A percentile compares a stretch with the other conserved stretches of the same genome.
phyloP scores from a whole-genome alignment of 2,329 filamentous ascomycete genomes.

The Orbilia javanica region DNA sequence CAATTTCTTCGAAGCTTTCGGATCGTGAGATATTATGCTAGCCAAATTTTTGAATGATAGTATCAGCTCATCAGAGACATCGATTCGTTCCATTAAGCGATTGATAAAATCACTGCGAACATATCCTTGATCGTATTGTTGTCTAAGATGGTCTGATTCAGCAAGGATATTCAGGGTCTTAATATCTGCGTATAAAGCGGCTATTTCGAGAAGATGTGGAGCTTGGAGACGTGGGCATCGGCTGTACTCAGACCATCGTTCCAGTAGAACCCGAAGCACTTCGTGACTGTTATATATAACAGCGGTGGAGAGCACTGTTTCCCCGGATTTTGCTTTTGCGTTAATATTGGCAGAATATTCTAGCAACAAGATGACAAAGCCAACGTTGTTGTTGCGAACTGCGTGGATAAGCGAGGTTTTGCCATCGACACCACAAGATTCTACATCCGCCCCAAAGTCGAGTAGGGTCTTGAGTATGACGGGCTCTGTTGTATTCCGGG shows the following conservation, averaged over 20 bases:
- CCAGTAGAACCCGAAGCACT: not conserved
- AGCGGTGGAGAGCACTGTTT: not conserved
- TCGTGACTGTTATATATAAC: not conserved
- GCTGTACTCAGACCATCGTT: not conserved
- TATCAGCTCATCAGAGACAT: too few relatives aligned
- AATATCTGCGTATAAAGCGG: not conserved
- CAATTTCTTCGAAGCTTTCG: too few relatives aligned
- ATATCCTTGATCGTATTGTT: not conserved
- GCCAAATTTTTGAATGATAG: too few relatives aligned
- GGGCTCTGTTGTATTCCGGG: not conserved
- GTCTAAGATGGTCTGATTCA: not conserved
- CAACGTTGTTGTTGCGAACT: not conserved
- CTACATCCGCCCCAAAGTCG: not conserved
- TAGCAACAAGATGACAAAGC: not conserved
- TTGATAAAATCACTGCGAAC: too few relatives aligned
- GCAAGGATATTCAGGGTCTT: not conserved
- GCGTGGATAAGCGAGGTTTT: not conserved
- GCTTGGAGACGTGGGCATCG: not conserved
- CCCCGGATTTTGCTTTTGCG: not conserved
- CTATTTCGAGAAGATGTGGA: not conserved
- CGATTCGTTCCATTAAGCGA: too few relatives aligned
- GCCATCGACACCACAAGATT: not conserved
- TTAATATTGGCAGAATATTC: conserved; percentile 5
- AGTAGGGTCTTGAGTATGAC: not conserved
- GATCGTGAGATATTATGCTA: too few relatives aligned